These are phyloP conservation scores for Podaxis pistillaris DNA, from an alignment of 768 basidiomycete species.

Conservation along the genomic window DNA sequence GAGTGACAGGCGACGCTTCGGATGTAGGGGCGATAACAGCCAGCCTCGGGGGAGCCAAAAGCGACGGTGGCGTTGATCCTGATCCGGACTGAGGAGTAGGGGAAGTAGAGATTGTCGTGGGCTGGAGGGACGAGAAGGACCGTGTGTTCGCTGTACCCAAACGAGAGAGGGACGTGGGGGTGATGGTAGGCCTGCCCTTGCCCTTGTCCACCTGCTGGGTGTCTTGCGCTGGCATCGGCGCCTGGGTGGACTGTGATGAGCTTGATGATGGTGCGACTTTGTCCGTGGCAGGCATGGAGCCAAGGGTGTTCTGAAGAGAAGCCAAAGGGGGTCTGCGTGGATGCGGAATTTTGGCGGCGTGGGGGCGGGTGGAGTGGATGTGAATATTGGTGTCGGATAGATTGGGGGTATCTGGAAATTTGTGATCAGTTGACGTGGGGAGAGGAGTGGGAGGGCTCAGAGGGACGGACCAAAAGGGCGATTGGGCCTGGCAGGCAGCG, in stretches of 20 bases:
- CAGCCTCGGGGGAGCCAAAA: constrained; percentile 36
- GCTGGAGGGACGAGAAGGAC: constrained; percentile 21
- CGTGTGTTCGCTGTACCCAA: constrained; percentile 11
- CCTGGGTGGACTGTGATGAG: background rate
- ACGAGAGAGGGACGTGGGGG: constrained; percentile 6
- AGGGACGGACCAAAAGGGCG: background rate
- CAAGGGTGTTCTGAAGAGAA: constrained; percentile 1
- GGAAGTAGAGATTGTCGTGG: constrained; percentile 25
- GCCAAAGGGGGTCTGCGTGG: constrained; percentile 12
- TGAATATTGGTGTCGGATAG: constrained; percentile 27
- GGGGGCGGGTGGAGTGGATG: constrained; percentile 26
- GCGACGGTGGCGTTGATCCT: constrained; percentile 27
- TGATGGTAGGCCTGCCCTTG: constrained; percentile 11
- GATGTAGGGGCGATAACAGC: constrained; percentile 42
- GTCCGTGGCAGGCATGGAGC: constrained; percentile 3
- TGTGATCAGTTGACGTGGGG: constrained; percentile 1
- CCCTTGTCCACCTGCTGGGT: constrained; percentile 2
- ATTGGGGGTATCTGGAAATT: constrained; percentile 26
- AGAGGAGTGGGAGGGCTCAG: constrained; percentile 8
- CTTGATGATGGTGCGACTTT: constrained; percentile 1
- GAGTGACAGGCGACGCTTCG: constrained; percentile 35
- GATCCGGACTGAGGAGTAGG: constrained; percentile 17
- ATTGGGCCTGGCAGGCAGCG: background rate
- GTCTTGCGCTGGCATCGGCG: background rate
- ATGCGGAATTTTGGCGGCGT: constrained; percentile 14